Evolutionary conservation across 345 rosid genomes (phyloP), one percentile per base, ranked within the genome.

Genomic region (Viola odorata): DNA sequence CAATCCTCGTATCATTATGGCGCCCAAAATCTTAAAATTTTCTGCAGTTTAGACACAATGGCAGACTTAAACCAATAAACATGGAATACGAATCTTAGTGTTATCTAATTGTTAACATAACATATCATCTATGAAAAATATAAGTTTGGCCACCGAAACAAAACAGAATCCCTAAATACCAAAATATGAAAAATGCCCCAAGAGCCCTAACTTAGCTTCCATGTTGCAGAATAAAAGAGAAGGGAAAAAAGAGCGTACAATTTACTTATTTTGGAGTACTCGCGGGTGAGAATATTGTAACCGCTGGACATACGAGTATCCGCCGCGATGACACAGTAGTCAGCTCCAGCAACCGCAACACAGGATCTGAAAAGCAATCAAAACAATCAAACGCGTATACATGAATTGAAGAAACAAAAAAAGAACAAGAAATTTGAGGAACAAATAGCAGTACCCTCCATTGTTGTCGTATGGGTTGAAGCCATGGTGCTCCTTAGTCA

Each of bases 261-360:
- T 73, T 85, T 75, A 75, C 77, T 82, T 60, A 91, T 80, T 80
- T 95, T 88, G 60, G 97, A 95, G 84, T 88, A 88, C 36, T 95
- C 97, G 45, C 99, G 91, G 52, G 82, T 77, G 62, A 91, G 92
- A 60, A 95, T 86, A 70, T 69, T 88, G 83, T 91, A 95, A 49
- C 99, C 97, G 2, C 87, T 83, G 47, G 94, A 91, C 97, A 95
- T 84, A n/a, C 96, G 85, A 53, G 97, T 91, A 71, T 95, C 99
- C 8, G 97, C 96, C 0, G 99, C 97, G 53, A 91, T 73, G 6
- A 95, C 99, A 44, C 99, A 91, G 67, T 95, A 95, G 77, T 91
- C 86, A 32, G 91, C 84, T 58, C 99, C 97, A 7, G 97, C 99
- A 52, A 95, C 80, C 42, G 95, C 97, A 44, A 91, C 99, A 53